Base-by-base conservation (phyloP, 1,139 yeast genomes). In the Geotrichum carabidarum region DNA sequence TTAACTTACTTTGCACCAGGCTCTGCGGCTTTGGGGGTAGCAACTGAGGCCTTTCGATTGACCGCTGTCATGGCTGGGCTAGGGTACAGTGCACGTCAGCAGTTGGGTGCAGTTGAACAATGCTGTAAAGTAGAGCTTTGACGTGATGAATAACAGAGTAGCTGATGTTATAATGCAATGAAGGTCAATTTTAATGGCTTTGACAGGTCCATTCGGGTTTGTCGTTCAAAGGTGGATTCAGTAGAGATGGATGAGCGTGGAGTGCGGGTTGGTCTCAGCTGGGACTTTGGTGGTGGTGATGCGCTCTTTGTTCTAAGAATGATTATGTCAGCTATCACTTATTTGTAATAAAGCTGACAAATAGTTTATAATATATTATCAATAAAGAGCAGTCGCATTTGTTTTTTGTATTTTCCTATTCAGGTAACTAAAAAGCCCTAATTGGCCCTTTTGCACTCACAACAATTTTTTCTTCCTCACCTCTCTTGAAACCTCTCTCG, bases 401-500 rank as follows among this genome's bases (percentile, higher is more conserved):
- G 72, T 66, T 64, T 72, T 73, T 62, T 63, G 55, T 67, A 62
- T 71, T 72, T 66, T 65, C 72, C 73, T 64, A 63, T 56, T 68
- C 57, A 4, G 40, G 51, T 30, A 38, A 31, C 15, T 15, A 8
- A 36, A 8, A 36, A 18, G 5, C 27, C n/a, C 15, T 17, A 17
- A 22, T 43, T 43, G 35, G 27, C 47, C 17, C 45, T 14, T 7
- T 22, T 11, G 18, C 30, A 14, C 48, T 14, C 48, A 31, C 48
- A 44, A 31, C 41, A 35, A 31, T 45, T 45, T 45, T 45, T 45
- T 45, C 36, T 45, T 18, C 34, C 41, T 18, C 22, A 14, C 31
- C 35, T 38, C 36, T 30, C 22, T 18, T 12, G 34, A 44, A 34
- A 32, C 48, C 48, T 44, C 48, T 44, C 30, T 36, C 34, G 42